A percentile compares a stretch with the other conserved stretches of the same genome.
Conservation (phyloP, 148 eudicot genomes). For the Beta vulgaris region DNA sequence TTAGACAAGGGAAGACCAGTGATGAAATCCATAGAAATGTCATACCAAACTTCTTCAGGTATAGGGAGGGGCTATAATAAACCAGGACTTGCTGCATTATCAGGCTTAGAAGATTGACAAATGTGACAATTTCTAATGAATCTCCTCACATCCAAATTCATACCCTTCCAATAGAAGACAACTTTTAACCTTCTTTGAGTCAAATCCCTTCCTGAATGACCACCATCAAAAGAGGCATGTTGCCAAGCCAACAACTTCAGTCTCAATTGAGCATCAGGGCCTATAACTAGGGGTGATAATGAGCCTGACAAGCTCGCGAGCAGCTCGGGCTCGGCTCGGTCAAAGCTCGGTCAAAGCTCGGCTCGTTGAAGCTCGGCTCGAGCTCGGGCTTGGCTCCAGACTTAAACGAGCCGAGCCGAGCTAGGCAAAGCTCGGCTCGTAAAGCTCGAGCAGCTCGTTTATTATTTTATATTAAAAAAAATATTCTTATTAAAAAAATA, state of each 20-base stretch:
- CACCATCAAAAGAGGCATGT: not conserved
- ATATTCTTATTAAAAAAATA: too few relatives aligned
- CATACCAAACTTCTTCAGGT: not conserved
- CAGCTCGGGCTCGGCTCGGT: too few relatives aligned
- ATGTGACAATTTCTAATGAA: not conserved
- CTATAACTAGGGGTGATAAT: too few relatives aligned
- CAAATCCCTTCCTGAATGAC: not conserved
- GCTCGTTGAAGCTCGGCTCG: too few relatives aligned
- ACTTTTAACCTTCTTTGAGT: not conserved
- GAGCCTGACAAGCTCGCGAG: too few relatives aligned
- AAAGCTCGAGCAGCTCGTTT: too few relatives aligned
- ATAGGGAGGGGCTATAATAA: not conserved
- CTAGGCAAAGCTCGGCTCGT: too few relatives aligned
- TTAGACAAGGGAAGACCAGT: not conserved
- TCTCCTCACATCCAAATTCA: not conserved
- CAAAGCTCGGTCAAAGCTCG: too few relatives aligned
- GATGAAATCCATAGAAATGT: conserved; percentile 10
- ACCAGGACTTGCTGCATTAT: not conserved
- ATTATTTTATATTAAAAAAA: too few relatives aligned
- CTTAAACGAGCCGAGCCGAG: too few relatives aligned
- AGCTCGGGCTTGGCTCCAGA: too few relatives aligned
- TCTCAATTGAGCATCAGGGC: fast-evolving
- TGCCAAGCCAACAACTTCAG: not conserved
- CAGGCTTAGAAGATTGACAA: not conserved
- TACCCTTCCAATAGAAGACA: not conserved